A percentile compares a stretch with the other conserved stretches of the same genome.
phyloP scores from a whole-genome alignment of 495 filamentous ascomycete genomes.

The Staphylotrichum longicolle region DNA sequence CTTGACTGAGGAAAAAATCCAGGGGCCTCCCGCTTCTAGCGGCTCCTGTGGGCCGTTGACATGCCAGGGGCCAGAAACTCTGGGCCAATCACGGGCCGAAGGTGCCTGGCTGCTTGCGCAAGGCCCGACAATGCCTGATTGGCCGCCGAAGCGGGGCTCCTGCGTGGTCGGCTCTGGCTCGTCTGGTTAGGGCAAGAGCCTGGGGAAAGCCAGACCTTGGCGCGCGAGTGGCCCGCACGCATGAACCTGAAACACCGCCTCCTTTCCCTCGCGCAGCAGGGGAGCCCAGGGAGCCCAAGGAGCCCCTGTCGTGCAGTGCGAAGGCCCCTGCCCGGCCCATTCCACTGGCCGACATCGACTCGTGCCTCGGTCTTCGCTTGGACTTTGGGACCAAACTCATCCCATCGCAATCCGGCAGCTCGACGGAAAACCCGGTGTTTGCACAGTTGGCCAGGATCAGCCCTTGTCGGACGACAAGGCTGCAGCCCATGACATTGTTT shows the following conservation, averaged over 20 bases:
- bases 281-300: too few species aligned
- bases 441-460: not conserved
- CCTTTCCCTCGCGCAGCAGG: slow-evolving; percentile 19
- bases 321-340: slow-evolving; percentile 10
- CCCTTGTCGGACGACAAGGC: slow-evolving; percentile 2
- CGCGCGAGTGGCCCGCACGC: slow-evolving; percentile 24
- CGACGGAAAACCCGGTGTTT: slow-evolving; percentile 17
- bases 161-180: too few species aligned
- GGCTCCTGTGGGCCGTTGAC: not conserved
- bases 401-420: slow-evolving; percentile 1
- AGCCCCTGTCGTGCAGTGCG: not conserved
- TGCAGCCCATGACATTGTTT: slow-evolving; percentile 4
- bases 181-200: slow-evolving; percentile 23
- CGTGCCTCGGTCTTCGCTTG: slow-evolving; percentile 7
- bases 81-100: slow-evolving; percentile 22
- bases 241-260: slow-evolving; percentile 30
- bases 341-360: slow-evolving; percentile 10
- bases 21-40: slow-evolving; percentile 7
- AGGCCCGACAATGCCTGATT: slow-evolving; percentile 22
- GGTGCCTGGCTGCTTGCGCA: slow-evolving; percentile 22
- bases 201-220: slow-evolving; percentile 27
- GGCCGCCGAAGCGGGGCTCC: slow-evolving; percentile 14
- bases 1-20: slow-evolving; percentile 3
- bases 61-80: slow-evolving; percentile 15
- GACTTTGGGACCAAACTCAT: slow-evolving; percentile 2